Base-by-base conservation (phyloP, 1,284 basidiomycete species). In the Puccinia horiana region DNA sequence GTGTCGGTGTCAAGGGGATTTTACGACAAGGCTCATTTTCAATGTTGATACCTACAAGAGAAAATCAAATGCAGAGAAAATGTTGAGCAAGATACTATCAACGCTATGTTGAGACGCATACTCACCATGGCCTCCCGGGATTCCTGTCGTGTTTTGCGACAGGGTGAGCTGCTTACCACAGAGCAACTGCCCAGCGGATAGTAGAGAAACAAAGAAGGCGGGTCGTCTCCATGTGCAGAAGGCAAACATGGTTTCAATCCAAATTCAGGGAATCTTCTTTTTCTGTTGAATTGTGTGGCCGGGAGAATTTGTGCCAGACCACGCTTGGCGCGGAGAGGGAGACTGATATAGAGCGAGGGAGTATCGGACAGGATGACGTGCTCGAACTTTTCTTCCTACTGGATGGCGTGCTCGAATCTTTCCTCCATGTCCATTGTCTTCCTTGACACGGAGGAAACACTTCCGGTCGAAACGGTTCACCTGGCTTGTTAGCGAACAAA, bases 1-100 rank as follows among this genome's bases (percentile, higher is more conserved):
- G 40, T 20, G n/a, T 11, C 6, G 81, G 65, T 23, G 49, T 76
- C 37, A 82, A 67, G 16, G 81, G 81, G 29, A 65, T 63, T 58
- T 69, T 74, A 9, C 2, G 20, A 29, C 81, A 82, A 18, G 81
- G 81, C 29, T 76, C 52, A 18, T 67, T 65, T n/a, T 63, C 58
- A 18, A 81, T 63, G 54, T 40, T 35, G 18, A 74, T 47, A 20
- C 16, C 63, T 67, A 23, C 14, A 37, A 14, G 37, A 2, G 16
- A 26, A 9, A 32, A 18, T 61, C 14, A 29, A 67, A 42, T 18
- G 6, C 61, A 32, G 1, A 42, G 16, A 42, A 23, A 9, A 3
- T 67, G 9, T 5, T 11, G 32, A n/a, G n/a, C n/a, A n/a, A n/a
- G n/a, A n/a, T n/a, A n/a, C 12, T 29, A 35, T 29, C 61, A 14